Evolutionary conservation across 2,329 filamentous ascomycete genomes (phyloP), one percentile per base, ranked within the genome.

Genomic region (Fusarium sp.): DNA sequence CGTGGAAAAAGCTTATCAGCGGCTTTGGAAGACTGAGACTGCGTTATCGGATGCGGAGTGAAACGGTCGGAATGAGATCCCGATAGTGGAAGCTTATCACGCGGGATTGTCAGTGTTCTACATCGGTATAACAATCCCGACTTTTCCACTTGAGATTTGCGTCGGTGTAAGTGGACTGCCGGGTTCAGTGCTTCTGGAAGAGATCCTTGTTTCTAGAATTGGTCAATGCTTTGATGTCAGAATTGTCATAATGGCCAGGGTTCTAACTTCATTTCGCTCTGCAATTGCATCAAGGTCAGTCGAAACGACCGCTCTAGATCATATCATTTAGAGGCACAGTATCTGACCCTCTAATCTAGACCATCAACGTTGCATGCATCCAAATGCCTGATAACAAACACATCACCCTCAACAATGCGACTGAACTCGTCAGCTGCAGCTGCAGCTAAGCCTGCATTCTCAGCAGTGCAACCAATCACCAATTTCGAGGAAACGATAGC

Each of bases 401-500:
- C 38, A 33, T 31, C 55, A 9, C 17, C 42, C 22, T 63, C 54
- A 4, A 45, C 33, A 33, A 28, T 61, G 1, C 65, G 75, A 52
- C 54, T 67, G 55, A 76, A 48, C 38, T 76, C 66, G 14, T 69
- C 73, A 35, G 63, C 65, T n/a, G 59, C 69, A 15, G 51, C 55
- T 17, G 55, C 67, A 45, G 66, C 60, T 17, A 74, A 68, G n/a
- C 55, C 67, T 11, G 52, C 60, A 69, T 80, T 76, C 54, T 73
- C 73, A n/a, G 75, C 71, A 49, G 74, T 80, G 5, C 73, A 79
- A 12, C 63, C 67, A 6, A 70, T 77, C 7, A 52, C 42, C 36
- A 67, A 77, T 44, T 80, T 80, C 24, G 55, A 75, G 15, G 56
- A 79, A 15, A 77, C n/a, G 13, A 66, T 74, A 52, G 71, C 78